phyloP scores from a whole-genome alignment of 441 rosid genomes.

The Populus hybrid region DNA sequence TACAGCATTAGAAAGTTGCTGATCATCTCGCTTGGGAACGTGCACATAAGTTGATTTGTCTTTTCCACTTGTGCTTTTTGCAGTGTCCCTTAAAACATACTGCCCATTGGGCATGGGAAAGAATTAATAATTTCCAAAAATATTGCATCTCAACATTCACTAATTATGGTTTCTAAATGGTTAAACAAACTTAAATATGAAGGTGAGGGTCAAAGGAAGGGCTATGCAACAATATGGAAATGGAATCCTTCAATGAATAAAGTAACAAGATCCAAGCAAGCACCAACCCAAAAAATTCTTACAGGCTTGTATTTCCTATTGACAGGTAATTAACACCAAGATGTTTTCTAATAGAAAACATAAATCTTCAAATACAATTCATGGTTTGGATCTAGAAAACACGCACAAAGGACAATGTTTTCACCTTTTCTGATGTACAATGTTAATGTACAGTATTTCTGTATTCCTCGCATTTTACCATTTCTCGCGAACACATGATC shows the following conservation, averaged over 20 bases:
- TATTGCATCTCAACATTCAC: neutral
- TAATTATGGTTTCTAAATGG: neutral
- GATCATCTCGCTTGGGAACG: slow-evolving; percentile 50
- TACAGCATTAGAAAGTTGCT: slow-evolving; percentile 35
- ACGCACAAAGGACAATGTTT: neutral
- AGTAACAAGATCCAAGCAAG: neutral
- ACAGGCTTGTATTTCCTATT: neutral
- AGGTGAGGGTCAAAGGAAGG: neutral
- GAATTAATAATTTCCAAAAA: slow-evolving; percentile 6
- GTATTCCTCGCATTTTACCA: neutral
- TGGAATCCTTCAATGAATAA: neutral
- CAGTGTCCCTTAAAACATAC: slow-evolving; percentile 55
- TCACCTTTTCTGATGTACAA: neutral
- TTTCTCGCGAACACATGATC: neutral
- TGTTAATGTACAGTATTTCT: neutral
- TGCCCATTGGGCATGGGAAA: slow-evolving; percentile 30
- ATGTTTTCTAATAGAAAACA: neutral
- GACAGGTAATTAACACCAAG: neutral
- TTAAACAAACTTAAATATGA: neutral
- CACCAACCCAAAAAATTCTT: neutral
- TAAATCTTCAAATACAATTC: neutral
- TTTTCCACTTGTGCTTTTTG: slow-evolving; percentile 44
- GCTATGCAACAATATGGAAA: neutral
- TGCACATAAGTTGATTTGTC: slow-evolving; percentile 45
- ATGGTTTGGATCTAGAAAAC: neutral